A percentile compares a stretch with the other conserved stretches of the same genome.
phyloP scores from a whole-genome alignment of 2,329 filamentous ascomycete genomes.

The Lecanicillium sp. region DNA sequence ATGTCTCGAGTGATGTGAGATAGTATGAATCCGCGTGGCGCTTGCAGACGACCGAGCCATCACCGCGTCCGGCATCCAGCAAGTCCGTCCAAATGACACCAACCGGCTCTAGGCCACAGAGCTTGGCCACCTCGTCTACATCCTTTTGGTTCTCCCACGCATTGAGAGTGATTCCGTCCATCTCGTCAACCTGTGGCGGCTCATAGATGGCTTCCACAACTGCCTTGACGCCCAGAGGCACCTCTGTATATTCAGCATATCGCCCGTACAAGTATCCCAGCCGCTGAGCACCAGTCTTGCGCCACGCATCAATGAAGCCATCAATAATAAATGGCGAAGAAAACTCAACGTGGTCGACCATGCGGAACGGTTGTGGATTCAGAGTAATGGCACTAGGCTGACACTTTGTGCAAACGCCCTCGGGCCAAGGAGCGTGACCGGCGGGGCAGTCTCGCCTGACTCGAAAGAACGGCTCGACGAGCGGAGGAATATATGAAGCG shows the following conservation, averaged over 20 bases:
- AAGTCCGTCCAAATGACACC: constrained; percentile 95
- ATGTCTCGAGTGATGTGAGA: constrained; percentile 84
- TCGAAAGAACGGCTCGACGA: constrained; percentile 86
- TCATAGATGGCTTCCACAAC: constrained; percentile 97
- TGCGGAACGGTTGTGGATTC: constrained; percentile 87
- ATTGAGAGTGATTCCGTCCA: constrained; percentile 77
- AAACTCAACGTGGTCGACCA: constrained; percentile 98
- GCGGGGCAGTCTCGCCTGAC: constrained; percentile 85
- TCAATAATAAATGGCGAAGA: constrained; percentile 78
- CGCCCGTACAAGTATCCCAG: constrained; percentile 86
- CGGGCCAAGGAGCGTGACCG: constrained; percentile 87
- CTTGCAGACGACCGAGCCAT: constrained; percentile 88
- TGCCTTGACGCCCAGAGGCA: constrained; percentile 89
- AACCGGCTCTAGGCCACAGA: constrained; percentile 80
- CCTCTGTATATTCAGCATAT: constrained; percentile 84
- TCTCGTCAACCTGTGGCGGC: constrained; percentile 80
- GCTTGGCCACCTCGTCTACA: constrained; percentile 68
- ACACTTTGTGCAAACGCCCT: constrained; percentile 96
- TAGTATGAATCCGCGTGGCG: constrained; percentile 93
- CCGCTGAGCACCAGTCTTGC: constrained; percentile 73
- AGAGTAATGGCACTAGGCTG: constrained; percentile 95
- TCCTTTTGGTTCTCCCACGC: constrained; percentile 80
- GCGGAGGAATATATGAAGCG: constrained; percentile 90
- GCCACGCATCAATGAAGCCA: constrained; percentile 85
- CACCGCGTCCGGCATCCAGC: constrained; percentile 67